Evolutionary conservation across 2,329 filamentous ascomycete genomes (phyloP).

Genomic region (Coniosporium tulheliwenetii): DNA sequence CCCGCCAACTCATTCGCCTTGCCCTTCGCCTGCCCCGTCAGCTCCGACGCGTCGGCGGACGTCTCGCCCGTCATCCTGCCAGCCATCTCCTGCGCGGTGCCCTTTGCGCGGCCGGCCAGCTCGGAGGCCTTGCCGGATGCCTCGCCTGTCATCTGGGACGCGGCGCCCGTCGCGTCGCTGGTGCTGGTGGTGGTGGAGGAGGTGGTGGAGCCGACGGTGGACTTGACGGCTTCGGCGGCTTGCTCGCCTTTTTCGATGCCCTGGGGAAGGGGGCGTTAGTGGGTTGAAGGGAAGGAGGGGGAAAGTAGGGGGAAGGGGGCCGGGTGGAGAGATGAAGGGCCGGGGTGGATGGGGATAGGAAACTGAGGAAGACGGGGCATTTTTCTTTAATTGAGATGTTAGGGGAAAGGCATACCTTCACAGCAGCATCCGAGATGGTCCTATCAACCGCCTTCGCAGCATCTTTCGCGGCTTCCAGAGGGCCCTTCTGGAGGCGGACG

Average conservation of each 20-base stretch:
- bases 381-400: background rate
- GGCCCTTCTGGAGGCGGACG: conserved; percentile 30
- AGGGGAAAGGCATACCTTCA: conserved; percentile 25
- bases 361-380: background rate
- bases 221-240: conserved; percentile 26
- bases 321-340: background rate
- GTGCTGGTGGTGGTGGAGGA: conserved; percentile 4
- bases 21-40: conserved; percentile 24
- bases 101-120: conserved; percentile 23
- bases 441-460: conserved; percentile 42
- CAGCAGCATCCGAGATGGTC: conserved; percentile 36
- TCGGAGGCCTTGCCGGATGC: conserved; percentile 24
- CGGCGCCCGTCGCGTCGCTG: conserved; percentile 20
- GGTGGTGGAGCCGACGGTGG: conserved; percentile 12
- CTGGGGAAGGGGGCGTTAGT: conserved; percentile 19
- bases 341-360: conserved; percentile 2
- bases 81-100: conserved; percentile 20
- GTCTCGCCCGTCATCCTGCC: conserved; percentile 17
- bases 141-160: conserved; percentile 13
- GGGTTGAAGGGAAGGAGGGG: background rate
- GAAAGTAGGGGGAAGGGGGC: background rate
- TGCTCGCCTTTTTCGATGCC: conserved; percentile 15
- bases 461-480: conserved; percentile 40
- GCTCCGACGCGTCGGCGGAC: conserved; percentile 22
- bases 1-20: conserved; percentile 23